Evolutionary conservation across 768 basidiomycete species (phyloP).

Genomic region (Mrakia frigida): DNA sequence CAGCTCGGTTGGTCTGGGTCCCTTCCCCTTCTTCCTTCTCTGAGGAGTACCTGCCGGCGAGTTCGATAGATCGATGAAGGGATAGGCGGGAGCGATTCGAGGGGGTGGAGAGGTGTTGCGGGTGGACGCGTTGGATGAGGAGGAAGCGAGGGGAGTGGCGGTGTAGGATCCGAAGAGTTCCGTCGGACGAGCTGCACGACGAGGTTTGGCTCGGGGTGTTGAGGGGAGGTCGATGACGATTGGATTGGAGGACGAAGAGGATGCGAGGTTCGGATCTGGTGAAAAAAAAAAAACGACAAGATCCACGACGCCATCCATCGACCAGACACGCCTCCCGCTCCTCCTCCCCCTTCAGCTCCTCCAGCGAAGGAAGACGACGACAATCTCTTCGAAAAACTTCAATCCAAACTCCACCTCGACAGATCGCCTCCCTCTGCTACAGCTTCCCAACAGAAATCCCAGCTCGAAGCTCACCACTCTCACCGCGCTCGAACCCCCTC

Average conservation of each 20-base stretch:
- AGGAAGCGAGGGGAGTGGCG: neutral
- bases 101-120: neutral
- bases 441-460: neutral
- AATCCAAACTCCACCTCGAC: neutral
- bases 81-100: neutral
- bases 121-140: neutral
- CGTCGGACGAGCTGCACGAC: neutral
- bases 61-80: slow-evolving; percentile 4
- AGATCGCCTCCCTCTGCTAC: neutral
- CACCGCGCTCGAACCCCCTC: slow-evolving; percentile 2
- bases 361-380: neutral
- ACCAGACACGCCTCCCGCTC: neutral
- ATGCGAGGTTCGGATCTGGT: no score
- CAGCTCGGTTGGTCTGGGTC: slow-evolving; percentile 15
- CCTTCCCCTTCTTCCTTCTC: neutral
- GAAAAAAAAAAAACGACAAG: no score
- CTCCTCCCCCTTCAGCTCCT: neutral
- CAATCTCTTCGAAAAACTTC: neutral
- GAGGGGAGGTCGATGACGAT: neutral
- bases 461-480: neutral
- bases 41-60: neutral
- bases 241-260: neutral
- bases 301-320: neutral
- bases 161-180: neutral
- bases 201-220: neutral